phyloP scores from a whole-genome alignment of 208 protist species.

The Wallacemonas sp. region DNA sequence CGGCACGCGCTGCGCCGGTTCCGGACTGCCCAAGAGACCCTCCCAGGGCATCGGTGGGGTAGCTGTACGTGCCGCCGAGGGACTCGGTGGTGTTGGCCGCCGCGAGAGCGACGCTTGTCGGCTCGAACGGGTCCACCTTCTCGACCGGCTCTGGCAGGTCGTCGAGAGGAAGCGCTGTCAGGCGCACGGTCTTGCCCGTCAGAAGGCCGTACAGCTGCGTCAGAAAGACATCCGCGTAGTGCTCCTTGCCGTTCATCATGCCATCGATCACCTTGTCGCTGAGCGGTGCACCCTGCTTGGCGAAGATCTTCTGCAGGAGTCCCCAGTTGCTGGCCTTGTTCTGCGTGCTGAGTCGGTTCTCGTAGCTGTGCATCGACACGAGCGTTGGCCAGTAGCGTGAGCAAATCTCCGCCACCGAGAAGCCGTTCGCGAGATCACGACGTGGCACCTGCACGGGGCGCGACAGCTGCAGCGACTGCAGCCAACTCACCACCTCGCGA shows the following conservation, averaged over 20 bases:
- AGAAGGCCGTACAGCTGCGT: constrained; percentile 79
- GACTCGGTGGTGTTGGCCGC: background rate
- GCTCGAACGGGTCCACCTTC: background rate
- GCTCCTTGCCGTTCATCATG: constrained; percentile 66
- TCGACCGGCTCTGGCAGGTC: constrained; percentile 21
- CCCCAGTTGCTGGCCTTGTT: constrained; percentile 92
- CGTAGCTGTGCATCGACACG: constrained; percentile 92
- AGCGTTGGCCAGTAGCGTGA: constrained; percentile 85
- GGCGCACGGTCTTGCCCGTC: constrained; percentile 61
- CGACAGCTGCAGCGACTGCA: constrained; percentile 88
- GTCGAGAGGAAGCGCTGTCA: constrained; percentile 37
- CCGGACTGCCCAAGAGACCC: background rate
- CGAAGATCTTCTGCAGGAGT: constrained; percentile 71
- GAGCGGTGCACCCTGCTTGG: constrained; percentile 56
- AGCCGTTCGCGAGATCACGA: constrained; percentile 93
- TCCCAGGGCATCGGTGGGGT: background rate
- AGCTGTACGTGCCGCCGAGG: background rate
- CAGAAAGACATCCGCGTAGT: constrained; percentile 75
- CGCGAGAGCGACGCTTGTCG: constrained; percentile 19
- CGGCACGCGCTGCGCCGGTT: background rate
- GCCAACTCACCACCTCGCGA: constrained; percentile 90
- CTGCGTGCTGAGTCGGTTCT: constrained; percentile 62
- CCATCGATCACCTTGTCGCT: constrained; percentile 73
- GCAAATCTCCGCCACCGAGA: constrained; percentile 93
- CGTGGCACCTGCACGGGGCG: constrained; percentile 74